A percentile compares a stretch with the other conserved stretches of the same genome.
These are phyloP conservation scores for Kodamaea ohmeri DNA, from an alignment of 1,139 yeast species.

Conservation along the genomic window DNA sequence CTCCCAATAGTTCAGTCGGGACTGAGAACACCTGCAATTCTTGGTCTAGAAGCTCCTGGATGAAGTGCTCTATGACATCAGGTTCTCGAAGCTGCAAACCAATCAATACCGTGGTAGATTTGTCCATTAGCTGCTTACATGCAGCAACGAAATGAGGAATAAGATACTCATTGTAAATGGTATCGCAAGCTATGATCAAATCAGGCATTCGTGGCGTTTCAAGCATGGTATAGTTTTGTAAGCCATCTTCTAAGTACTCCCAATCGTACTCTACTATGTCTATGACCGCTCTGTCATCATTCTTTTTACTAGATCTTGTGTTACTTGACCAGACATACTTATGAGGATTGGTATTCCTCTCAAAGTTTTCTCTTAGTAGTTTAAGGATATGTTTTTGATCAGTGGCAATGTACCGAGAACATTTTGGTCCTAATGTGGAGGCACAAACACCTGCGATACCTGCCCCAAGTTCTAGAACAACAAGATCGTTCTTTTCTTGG, in stretches of 20 bases:
- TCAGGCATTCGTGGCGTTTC: conserved; percentile 30
- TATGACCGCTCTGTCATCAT: conserved; percentile 17
- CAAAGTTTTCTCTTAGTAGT: conserved; percentile 46
- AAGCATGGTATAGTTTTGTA: conserved; percentile 18
- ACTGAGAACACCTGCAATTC: conserved; percentile 26
- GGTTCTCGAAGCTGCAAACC: conserved; percentile 59
- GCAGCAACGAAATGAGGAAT: conserved; percentile 51
- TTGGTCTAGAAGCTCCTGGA: conserved; percentile 24
- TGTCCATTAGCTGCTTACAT: conserved; percentile 31
- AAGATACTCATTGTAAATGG: conserved; percentile 65
- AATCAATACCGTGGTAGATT: conserved; percentile 38
- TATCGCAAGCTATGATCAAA: conserved; percentile 63
- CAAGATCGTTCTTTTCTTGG: conserved; percentile 15
- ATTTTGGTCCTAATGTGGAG: conserved; percentile 38
- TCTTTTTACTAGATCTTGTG: not conserved
- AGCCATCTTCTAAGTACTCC: conserved; percentile 49
- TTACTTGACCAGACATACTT: not conserved
- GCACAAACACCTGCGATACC: conserved; percentile 63
- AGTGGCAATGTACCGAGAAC: conserved; percentile 49
- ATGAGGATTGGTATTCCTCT: conserved; percentile 26
- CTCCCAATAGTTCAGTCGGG: conserved; percentile 26
- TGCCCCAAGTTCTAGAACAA: conserved; percentile 61
- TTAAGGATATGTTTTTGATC: conserved; percentile 62
- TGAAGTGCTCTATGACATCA: conserved; percentile 48
- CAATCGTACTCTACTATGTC: conserved; percentile 61